Evolutionary conservation across 495 filamentous ascomycete genomes (phyloP).

Genomic region (Penicillium subrubescens): DNA sequence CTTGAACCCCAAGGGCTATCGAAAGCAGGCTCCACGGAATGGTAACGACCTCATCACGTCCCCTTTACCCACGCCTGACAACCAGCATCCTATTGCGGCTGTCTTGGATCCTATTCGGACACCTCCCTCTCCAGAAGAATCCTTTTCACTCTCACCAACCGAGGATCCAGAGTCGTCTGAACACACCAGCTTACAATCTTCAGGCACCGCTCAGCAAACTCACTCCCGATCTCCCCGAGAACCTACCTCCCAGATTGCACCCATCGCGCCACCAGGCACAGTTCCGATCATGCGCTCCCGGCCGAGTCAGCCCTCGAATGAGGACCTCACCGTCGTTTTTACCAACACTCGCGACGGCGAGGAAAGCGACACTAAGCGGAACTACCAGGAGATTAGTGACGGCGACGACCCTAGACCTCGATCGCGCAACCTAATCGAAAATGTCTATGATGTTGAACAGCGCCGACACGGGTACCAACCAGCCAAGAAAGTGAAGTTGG

Average conservation of each 20-base stretch:
- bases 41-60: conserved; percentile 31
- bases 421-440: conserved; percentile 57
- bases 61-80: conserved; percentile 6
- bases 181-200: conserved; percentile 26
- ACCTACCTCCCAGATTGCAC: conserved; percentile 5
- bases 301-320: conserved; percentile 11
- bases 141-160: conserved; percentile 18
- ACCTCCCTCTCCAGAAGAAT: neutral
- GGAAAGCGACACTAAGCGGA: conserved; percentile 34
- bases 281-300: conserved; percentile 26
- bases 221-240: conserved; percentile 13
- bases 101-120: neutral
- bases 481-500: conserved; percentile 66
- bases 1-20: conserved; percentile 43
- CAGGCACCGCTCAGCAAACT: conserved; percentile 25
- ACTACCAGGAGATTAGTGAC: conserved; percentile 31
- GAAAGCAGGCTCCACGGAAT: conserved; percentile 34
- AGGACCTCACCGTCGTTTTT: conserved; percentile 34
- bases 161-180: conserved; percentile 14
- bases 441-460: conserved; percentile 69
- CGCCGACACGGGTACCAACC: conserved; percentile 59
- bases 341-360: conserved; percentile 19
- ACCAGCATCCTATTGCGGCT: neutral
- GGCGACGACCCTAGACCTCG: conserved; percentile 21
- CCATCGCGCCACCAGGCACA: conserved; percentile 34